Conservation (phyloP, 352 stramenopile genomes). For the Blastocystis hominis region DNA sequence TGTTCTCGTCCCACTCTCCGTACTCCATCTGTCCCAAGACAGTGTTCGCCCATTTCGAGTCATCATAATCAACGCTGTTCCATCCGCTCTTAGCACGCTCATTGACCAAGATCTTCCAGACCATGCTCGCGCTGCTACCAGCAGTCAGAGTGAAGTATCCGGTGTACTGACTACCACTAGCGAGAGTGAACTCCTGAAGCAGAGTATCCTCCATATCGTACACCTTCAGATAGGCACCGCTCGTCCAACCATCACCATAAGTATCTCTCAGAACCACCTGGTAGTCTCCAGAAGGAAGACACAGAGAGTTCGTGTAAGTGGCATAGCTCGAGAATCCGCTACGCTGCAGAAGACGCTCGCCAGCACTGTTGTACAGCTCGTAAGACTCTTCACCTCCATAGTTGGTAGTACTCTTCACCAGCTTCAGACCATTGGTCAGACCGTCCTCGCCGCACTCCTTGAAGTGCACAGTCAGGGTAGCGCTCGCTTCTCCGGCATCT, state of each 20-base stretch:
- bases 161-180: not conserved
- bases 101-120: not conserved
- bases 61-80: not conserved
- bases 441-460: not conserved
- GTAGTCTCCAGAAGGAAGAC: not conserved
- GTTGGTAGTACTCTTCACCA: not conserved
- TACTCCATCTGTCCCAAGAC: not conserved
- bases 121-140: not conserved
- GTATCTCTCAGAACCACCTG: not conserved
- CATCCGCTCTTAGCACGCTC: not conserved
- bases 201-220: not conserved
- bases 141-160: not conserved
- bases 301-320: not conserved
- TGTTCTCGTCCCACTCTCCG: not conserved
- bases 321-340: not conserved
- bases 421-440: not conserved
- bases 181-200: not conserved
- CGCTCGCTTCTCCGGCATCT: not conserved
- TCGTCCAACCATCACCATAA: not conserved
- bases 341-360: not conserved
- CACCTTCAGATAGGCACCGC: not conserved
- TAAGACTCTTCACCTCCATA: not conserved
- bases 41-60: not conserved
- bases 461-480: not conserved
- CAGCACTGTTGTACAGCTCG: not conserved